phyloP scores from a whole-genome alignment of 257 asterid genomes.

The Handroanthus guayacan region DNA sequence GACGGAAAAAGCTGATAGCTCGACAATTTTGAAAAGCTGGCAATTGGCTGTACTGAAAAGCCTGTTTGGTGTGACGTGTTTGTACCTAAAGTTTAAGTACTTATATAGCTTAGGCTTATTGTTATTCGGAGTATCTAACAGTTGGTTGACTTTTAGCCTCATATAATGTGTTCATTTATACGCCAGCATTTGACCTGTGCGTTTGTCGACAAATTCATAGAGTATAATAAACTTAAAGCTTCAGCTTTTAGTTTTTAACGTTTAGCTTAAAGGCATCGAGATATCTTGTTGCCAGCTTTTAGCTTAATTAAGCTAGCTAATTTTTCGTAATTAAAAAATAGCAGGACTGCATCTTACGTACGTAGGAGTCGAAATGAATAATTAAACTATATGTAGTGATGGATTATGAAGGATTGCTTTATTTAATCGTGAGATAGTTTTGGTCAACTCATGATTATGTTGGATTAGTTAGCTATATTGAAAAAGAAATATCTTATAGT shows the following conservation, averaged over 20 bases:
- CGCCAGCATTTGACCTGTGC: conserved; percentile 34
- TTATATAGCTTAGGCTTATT: background rate
- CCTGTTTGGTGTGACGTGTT: conserved; percentile 13
- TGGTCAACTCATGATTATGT: conserved; percentile 25
- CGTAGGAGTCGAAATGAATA: background rate
- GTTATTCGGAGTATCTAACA: conserved; percentile 14
- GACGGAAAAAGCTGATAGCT: no score
- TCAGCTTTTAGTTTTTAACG: no score
- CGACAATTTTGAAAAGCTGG: conserved; percentile 32
- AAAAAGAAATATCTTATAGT: background rate
- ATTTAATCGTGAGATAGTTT: background rate
- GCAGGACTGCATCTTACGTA: conserved; percentile 2
- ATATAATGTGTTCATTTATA: conserved; percentile 29
- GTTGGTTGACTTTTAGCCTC: conserved; percentile 33
- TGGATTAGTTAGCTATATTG: background rate
- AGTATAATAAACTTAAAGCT: background rate
- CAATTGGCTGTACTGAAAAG: conserved; percentile 31
- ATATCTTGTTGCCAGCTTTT: no score
- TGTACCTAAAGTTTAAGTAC: background rate
- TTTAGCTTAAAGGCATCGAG: no score
- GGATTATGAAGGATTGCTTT: background rate
- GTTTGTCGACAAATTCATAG: conserved; percentile 3
- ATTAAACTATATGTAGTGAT: conserved; percentile 2
- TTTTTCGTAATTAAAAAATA: no score
- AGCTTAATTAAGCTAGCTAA: no score